Evolutionary conservation across 352 stramenopile species (phyloP), one percentile per base, ranked within the genome.

Genomic region (Globisporangium megalacanthum): DNA sequence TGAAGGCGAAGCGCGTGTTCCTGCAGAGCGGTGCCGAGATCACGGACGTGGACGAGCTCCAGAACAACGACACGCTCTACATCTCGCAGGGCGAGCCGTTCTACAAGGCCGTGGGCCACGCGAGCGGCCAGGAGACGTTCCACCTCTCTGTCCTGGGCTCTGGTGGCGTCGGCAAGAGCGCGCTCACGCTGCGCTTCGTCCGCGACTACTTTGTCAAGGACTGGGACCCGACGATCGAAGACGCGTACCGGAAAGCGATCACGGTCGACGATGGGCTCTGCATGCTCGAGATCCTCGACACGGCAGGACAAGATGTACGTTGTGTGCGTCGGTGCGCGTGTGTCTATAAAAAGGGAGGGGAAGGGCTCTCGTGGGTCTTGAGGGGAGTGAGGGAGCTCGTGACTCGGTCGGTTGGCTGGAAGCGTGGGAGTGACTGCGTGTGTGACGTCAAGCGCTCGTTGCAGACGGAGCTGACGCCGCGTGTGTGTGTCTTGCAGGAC

Each of bases 201-300:
- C 73, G 86, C 64, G 88, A 95, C 56, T 91, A 93, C 59, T 97
- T 95, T 65, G 86, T 96, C 33, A 87, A 91, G 48, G 86, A 97
- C 65, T 97, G 88, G 83, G 88, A 97, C 61, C 88, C 88, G 45
- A 97, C 88, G 2, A 94, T 97, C 56, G 88, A 97, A 60, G 88
- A 97, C 65, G 88, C 88, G 14, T 97, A 97, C 66, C 75, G 85
- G 50, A 95, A 95, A 75, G 83, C 83, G 33, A 77, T 96, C 48
- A 86, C 73, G 15, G 86, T 96, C 37, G 83, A 94, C 61, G 83
- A 94, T 17, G 75, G 82, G 51, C 66, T 92, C 11, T 92, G 81
- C 49, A 94, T 92, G 80, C 79, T 96, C 7, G 85, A 96, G 67
- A 94, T 97, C 62, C 70, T 97, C 51, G 88, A 97, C 52, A 97